A percentile compares a stretch with the other conserved stretches of the same genome.
phyloP scores from a whole-genome alignment of 2,329 filamentous ascomycete species.

The Colletotrichum agaves region DNA sequence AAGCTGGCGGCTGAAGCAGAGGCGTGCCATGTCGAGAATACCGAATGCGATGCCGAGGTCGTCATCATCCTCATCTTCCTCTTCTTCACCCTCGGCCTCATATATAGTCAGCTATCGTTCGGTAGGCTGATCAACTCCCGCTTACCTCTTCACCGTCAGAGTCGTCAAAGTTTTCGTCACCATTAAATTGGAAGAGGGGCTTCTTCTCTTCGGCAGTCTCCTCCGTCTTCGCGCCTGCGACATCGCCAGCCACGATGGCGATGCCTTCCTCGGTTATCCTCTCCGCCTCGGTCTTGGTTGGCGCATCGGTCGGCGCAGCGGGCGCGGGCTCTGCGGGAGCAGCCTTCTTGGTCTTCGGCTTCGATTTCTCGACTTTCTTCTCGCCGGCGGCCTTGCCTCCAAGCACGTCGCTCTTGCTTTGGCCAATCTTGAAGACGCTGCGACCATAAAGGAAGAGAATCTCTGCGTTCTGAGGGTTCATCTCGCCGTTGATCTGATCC shows the following conservation, averaged over 20 bases:
- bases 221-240: constrained; percentile 52
- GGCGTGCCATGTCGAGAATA: constrained; percentile 82
- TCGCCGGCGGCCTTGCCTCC: constrained; percentile 79
- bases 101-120: constrained; percentile 27
- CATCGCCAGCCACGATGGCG: constrained; percentile 55
- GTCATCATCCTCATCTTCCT: constrained; percentile 70
- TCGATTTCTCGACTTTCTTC: constrained; percentile 50
- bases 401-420: constrained; percentile 93
- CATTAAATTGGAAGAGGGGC: constrained; percentile 89
- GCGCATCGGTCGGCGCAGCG: constrained; percentile 46
- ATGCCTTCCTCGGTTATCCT: constrained; percentile 59
- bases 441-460: constrained; percentile 95
- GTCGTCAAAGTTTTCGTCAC: constrained; percentile 92
- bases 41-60: constrained; percentile 85
- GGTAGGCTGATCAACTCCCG: constrained; percentile 13
- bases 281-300: constrained; percentile 51
- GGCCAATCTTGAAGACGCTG: constrained; percentile 91
- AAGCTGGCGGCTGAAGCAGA: constrained; percentile 69
- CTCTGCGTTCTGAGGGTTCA: constrained; percentile 90
- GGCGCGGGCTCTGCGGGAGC: constrained; percentile 48
- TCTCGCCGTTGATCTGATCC: constrained; percentile 90
- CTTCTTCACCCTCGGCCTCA: constrained; percentile 52
- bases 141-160: constrained; percentile 78
- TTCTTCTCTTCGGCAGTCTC: constrained; percentile 67
- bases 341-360: constrained; percentile 53